phyloP scores from a whole-genome alignment of 1,139 yeast species.

The Lodderomyces pseudojiufengensis region DNA sequence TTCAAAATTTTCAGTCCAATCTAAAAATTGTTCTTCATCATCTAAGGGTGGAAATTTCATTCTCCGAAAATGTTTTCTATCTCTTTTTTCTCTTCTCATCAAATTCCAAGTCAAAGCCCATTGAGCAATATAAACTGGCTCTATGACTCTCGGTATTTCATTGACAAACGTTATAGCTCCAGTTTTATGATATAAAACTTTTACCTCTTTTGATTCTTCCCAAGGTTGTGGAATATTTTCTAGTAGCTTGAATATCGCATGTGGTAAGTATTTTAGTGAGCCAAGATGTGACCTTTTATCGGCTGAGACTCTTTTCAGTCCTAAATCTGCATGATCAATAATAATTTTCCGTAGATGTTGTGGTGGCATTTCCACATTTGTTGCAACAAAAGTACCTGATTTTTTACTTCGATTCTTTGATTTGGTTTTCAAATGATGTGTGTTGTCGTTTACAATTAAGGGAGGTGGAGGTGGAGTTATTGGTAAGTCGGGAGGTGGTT shows the following conservation, averaged over 20 bases:
- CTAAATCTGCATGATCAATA: constrained; percentile 80
- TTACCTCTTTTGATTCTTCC: constrained; percentile 85
- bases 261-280: constrained; percentile 92
- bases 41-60: constrained; percentile 95
- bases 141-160: constrained; percentile 87
- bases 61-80: constrained; percentile 82
- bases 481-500: constrained; percentile 10
- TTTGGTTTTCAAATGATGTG: constrained; percentile 19
- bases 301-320: constrained; percentile 74
- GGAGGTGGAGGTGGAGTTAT: constrained; percentile 23
- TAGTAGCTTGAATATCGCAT: constrained; percentile 80
- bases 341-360: constrained; percentile 87
- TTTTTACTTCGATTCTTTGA: not conserved
- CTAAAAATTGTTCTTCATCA: constrained; percentile 92
- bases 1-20: constrained; percentile 76
- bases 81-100: constrained; percentile 93
- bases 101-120: constrained; percentile 94
- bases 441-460: not conserved
- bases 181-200: constrained; percentile 80
- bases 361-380: constrained; percentile 69
- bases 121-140: constrained; percentile 87
- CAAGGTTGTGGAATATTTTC: constrained; percentile 99
- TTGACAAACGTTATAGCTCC: constrained; percentile 97
- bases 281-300: constrained; percentile 90
- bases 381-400: constrained; percentile 24